Evolutionary conservation across 2,329 filamentous ascomycete genomes (phyloP).

Genomic region (Chaetoscypha palmicola): DNA sequence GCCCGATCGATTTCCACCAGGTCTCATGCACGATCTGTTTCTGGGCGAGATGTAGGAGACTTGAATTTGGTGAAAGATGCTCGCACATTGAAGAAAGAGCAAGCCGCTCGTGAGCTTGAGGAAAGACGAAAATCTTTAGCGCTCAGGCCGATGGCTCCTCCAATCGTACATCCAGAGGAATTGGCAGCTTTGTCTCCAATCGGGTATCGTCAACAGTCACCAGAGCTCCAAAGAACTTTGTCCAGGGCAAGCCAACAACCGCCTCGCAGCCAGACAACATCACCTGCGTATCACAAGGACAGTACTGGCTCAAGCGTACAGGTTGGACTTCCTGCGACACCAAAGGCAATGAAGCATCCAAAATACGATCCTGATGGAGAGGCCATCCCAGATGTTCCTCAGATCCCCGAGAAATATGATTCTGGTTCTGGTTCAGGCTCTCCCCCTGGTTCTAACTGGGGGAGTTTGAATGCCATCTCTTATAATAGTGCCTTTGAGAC

Average conservation of each 20-base stretch:
- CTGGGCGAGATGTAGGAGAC: slow-evolving; percentile 46
- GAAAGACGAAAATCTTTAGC: slow-evolving; percentile 79
- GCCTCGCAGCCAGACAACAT: slow-evolving; percentile 57
- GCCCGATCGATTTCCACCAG: neutral
- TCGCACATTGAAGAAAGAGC: slow-evolving; percentile 60
- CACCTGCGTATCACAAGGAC: slow-evolving; percentile 36
- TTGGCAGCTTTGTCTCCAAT: slow-evolving; percentile 34
- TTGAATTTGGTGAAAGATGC: slow-evolving; percentile 52
- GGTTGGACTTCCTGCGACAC: slow-evolving; percentile 82
- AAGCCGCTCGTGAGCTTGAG: slow-evolving; percentile 78
- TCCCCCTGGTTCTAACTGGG: slow-evolving; percentile 18
- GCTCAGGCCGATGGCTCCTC: slow-evolving; percentile 68
- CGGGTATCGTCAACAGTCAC: slow-evolving; percentile 20
- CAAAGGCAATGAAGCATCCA: slow-evolving; percentile 79
- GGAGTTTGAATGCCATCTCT: slow-evolving; percentile 22
- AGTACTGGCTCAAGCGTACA: slow-evolving; percentile 42
- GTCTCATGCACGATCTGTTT: slow-evolving; percentile 33
- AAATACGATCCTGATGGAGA: slow-evolving; percentile 56
- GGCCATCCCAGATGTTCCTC: slow-evolving; percentile 50
- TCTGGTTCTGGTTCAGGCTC: neutral
- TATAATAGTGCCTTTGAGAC: slow-evolving; percentile 26
- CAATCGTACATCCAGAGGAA: slow-evolving; percentile 67
- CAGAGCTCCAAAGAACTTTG: slow-evolving; percentile 24
- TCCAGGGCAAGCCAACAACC: slow-evolving; percentile 34
- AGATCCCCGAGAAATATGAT: slow-evolving; percentile 42